Evolutionary conservation across 2,329 filamentous ascomycete species (phyloP).

Genomic region (Hypoxylon rubiginosum): DNA sequence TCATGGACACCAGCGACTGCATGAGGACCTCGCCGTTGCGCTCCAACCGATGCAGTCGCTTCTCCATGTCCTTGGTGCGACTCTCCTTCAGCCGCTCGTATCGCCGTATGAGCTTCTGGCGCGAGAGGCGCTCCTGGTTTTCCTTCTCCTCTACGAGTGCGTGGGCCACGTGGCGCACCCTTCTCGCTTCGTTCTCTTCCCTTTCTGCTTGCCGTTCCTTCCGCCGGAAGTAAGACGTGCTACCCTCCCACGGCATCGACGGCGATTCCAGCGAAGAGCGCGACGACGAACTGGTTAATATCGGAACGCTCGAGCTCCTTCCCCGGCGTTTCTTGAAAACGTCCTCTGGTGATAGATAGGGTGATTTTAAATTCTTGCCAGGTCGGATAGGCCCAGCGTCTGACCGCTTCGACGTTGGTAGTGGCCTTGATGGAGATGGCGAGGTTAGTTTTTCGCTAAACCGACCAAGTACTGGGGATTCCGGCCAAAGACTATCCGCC

Average conservation of each 20-base stretch:
- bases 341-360: constrained; percentile 15
- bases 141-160: constrained; percentile 46
- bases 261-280: constrained; percentile 22
- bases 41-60: constrained; percentile 61
- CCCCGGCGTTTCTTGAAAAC: constrained; percentile 11
- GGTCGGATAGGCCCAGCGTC: constrained; percentile 32
- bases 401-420: constrained; percentile 22
- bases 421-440: constrained; percentile 1
- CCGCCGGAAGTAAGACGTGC: constrained; percentile 33
- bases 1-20: constrained; percentile 59
- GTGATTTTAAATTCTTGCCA: constrained; percentile 12
- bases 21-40: constrained; percentile 62
- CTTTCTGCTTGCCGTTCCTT: constrained; percentile 37
- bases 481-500: constrained; percentile 17
- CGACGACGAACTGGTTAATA: constrained; percentile 31
- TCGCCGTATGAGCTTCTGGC: constrained; percentile 55
- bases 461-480: constrained; percentile 24
- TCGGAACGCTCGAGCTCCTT: constrained; percentile 24
- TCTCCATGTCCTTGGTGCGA: constrained; percentile 62
- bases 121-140: no score
- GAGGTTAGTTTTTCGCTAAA: constrained; percentile 9
- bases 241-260: constrained; percentile 19
- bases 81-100: constrained; percentile 59
- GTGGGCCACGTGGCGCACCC: constrained; percentile 47
- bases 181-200: constrained; percentile 34